Evolutionary conservation across 805 yeast genomes (phyloP), one percentile per base, ranked within the genome.

Genomic region (Ogataea parapolymorpha): DNA sequence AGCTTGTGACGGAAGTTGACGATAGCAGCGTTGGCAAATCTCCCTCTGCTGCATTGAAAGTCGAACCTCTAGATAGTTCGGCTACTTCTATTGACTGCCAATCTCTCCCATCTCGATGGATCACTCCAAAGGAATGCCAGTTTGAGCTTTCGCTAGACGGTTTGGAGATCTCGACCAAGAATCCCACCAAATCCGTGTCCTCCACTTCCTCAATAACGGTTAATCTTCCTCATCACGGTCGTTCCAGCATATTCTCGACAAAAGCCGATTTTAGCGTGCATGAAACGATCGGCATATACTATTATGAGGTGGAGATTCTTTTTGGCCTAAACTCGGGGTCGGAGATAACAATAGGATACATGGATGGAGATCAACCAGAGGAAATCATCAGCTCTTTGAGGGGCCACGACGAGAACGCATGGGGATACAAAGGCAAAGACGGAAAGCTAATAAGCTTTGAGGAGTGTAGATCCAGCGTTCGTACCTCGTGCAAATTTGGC

Each of bases 361-460:
- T 74, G 49, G 66, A 64, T 31, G 54, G 42, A 7, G 64, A 23
- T 50, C 57, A 49, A 24, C 32, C 48, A 4, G 53, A 49, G 16
- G 54, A 55, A 11, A 43, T 33, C 5, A 40, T 51, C 11, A 52
- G 60, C 15, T 71, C 70, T 44, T 54, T 74, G 47, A 74, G 80
- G 2, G 81, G 80, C 6, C 51, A 65, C 22, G 80, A 74, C 34
- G 51, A 54, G 15, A 61, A 67, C n/a, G 62, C 74, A 2, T 77
- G 74, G 67, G 79, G 78, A 0, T 74, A 71, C 51, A 76, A 70
- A 50, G 76, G 81, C 5, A 72, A 66, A 44, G 77, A 73, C 37
- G 83, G 82, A 0, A 56, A 61, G 16, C 61, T 68, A 11, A 54
- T 58, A 24, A 59, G 66, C 17, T 59, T 67, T 37, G 71, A 68